These are phyloP conservation scores for Aspergillus phoenicis DNA, from an alignment of 2,329 filamentous ascomycete species.

Conservation along the genomic window DNA sequence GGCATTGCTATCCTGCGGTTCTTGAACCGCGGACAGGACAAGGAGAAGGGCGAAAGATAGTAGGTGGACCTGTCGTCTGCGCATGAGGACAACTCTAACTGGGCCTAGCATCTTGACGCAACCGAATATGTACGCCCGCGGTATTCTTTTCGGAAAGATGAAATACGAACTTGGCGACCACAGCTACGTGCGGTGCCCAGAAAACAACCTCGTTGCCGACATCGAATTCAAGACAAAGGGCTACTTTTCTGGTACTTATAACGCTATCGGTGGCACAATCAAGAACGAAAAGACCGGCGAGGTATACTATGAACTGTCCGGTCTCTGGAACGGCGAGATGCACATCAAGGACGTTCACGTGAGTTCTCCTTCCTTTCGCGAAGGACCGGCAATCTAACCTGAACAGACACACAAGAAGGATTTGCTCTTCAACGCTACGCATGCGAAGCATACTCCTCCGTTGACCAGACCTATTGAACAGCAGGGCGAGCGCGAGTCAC, in stretches of 20 bases:
- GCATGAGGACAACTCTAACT: conserved; percentile 15
- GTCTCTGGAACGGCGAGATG: conserved; percentile 95
- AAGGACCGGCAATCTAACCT: conserved; percentile 14
- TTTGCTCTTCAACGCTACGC: conserved; percentile 82
- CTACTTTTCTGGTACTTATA: conserved; percentile 94
- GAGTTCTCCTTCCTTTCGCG: conserved; percentile 7
- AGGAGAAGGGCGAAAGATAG: conserved; percentile 78
- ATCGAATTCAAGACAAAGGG: conserved; percentile 99
- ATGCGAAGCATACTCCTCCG: conserved; percentile 75
- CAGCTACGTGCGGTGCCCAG: conserved; percentile 88
- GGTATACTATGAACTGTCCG: conserved; percentile 85
- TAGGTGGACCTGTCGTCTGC: conserved; percentile 52
- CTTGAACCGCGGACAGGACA: conserved; percentile 70
- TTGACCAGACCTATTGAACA: conserved; percentile 76
- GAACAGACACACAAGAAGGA: conserved; percentile 82
- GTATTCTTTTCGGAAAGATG: conserved; percentile 98
- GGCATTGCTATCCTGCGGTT: conserved; percentile 85
- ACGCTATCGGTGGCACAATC: conserved; percentile 89
- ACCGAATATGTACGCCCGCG: conserved; percentile 98
- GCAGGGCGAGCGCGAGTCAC: conserved; percentile 87
- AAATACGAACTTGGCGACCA: conserved; percentile 98
- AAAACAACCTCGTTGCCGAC: conserved; percentile 82
- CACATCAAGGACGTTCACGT: conserved; percentile 77
- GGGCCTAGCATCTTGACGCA: conserved; percentile 78
- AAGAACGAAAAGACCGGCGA: conserved; percentile 86